Evolutionary conservation across 768 basidiomycete genomes (phyloP).

Genomic region (Zangia roseola): DNA sequence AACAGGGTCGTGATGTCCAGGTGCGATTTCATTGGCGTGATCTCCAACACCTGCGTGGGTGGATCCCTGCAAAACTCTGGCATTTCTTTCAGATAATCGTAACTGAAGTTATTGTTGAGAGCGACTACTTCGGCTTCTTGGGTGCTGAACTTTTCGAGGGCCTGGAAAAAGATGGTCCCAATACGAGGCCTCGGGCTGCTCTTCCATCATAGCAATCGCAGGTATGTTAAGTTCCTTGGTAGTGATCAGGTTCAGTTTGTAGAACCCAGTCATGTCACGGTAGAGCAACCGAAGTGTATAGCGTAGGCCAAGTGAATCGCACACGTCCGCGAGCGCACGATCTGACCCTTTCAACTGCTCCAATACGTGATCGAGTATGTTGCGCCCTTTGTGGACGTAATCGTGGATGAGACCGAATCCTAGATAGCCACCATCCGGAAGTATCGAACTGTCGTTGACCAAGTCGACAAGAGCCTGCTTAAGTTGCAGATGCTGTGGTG

Average conservation of each 20-base stretch:
- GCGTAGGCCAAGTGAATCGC: conserved; percentile 4
- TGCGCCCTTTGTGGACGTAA: neutral
- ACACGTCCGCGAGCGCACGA: conserved; percentile 3
- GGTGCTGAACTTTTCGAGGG: neutral
- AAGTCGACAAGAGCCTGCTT: neutral
- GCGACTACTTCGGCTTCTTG: conserved; percentile 5
- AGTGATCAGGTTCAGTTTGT: neutral
- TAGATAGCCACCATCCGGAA: conserved; percentile 7
- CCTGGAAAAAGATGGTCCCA: too few species aligned
- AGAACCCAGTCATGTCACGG: too few species aligned
- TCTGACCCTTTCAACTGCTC: conserved; percentile 16
- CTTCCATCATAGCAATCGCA: rapidly evolving
- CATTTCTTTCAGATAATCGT: too few species aligned
- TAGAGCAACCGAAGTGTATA: conserved; percentile 6
- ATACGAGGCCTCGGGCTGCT: neutral
- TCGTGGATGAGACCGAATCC: conserved; percentile 13
- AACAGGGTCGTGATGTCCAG: too few species aligned
- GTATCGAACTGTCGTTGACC: neutral
- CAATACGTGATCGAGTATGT: neutral
- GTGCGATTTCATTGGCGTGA: too few species aligned
- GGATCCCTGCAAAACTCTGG: too few species aligned
- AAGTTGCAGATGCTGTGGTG: neutral
- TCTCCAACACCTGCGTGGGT: too few species aligned
- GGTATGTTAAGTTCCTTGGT: neutral
- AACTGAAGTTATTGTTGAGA: too few species aligned